Evolutionary conservation across 352 stramenopile species (phyloP).

Genomic region (Phytophthora meadii): DNA sequence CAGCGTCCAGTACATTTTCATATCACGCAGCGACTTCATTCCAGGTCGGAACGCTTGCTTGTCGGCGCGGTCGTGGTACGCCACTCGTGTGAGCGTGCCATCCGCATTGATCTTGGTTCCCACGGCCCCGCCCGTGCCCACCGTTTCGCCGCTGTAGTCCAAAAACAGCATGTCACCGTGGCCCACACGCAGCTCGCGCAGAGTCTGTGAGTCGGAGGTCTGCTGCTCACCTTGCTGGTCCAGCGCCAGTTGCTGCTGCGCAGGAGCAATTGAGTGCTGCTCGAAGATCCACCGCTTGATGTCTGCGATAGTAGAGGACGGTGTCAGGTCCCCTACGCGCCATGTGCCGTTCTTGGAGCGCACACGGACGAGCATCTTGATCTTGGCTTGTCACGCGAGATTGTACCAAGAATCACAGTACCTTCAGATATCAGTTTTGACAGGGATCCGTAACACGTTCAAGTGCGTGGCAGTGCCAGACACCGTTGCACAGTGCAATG

Average conservation of each 20-base stretch:
- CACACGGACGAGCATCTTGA: conserved; percentile 81
- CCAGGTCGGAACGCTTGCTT: conserved; percentile 95
- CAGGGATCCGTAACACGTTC: not conserved
- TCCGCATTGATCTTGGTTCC: conserved; percentile 84
- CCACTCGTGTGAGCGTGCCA: conserved; percentile 79
- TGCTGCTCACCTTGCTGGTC: conserved; percentile 55
- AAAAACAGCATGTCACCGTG: conserved; percentile 88
- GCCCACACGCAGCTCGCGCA: conserved; percentile 61
- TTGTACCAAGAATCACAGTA: conserved; percentile 9
- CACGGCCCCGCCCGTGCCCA: conserved; percentile 54
- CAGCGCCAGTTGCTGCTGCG: conserved; percentile 59
- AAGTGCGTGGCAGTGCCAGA: conserved; percentile 5
- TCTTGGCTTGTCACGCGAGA: not conserved
- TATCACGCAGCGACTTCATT: conserved; percentile 95
- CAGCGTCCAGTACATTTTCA: conserved; percentile 99
- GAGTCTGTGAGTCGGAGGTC: conserved; percentile 57
- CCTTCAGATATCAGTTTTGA: too few species aligned
- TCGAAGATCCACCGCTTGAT: conserved; percentile 81
- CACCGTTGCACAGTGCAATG: too few species aligned
- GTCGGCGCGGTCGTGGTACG: conserved; percentile 74
- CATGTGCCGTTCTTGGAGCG: conserved; percentile 91
- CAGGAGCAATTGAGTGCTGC: conserved; percentile 68
- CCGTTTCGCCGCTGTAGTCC: conserved; percentile 74
- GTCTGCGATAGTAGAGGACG: conserved; percentile 69
- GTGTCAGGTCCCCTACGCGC: conserved; percentile 73